phyloP scores from a whole-genome alignment of 106 monocot genomes.

The Gastrodia elata region DNA sequence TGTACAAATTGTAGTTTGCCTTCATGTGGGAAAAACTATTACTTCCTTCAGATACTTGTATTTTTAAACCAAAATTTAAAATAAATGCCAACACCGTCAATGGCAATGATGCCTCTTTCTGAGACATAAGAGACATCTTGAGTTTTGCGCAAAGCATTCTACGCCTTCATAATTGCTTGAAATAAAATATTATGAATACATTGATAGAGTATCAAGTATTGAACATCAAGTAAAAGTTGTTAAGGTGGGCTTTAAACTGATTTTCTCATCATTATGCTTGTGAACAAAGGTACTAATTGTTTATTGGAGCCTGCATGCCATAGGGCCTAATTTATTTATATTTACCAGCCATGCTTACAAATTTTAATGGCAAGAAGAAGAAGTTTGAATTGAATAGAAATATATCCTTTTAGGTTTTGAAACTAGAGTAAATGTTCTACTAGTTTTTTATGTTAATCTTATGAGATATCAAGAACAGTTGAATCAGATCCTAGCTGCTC shows the following conservation, averaged over 20 bases:
- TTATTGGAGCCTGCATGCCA: not conserved
- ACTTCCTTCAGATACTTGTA: not conserved
- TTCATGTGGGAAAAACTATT: not conserved
- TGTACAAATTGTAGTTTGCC: not conserved
- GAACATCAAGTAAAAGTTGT: not conserved
- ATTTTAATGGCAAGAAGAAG: not conserved
- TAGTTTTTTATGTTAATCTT: not conserved
- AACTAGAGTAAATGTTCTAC: not conserved
- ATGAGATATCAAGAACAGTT: not conserved
- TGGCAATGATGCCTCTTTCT: not conserved
- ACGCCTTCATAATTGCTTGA: not conserved
- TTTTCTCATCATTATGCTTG: not conserved
- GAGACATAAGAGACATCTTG: not conserved
- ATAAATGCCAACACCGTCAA: not conserved
- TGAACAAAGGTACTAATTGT: not conserved
- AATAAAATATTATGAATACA: not conserved
- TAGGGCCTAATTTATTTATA: not conserved
- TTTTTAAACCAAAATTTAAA: not conserved
- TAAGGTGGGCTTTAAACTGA: not conserved
- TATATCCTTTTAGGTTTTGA: too few relatives aligned
- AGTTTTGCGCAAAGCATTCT: not conserved
- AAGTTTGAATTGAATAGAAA: not conserved
- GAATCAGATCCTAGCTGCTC: too few relatives aligned
- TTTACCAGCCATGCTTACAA: not conserved
- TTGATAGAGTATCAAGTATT: not conserved